Percentiles rank a stretch among this genome's conserved stretches.
These are phyloP conservation scores for Magnusiomyces suaveolens DNA, from an alignment of 1,139 yeast genomes.

Conservation along the genomic window DNA sequence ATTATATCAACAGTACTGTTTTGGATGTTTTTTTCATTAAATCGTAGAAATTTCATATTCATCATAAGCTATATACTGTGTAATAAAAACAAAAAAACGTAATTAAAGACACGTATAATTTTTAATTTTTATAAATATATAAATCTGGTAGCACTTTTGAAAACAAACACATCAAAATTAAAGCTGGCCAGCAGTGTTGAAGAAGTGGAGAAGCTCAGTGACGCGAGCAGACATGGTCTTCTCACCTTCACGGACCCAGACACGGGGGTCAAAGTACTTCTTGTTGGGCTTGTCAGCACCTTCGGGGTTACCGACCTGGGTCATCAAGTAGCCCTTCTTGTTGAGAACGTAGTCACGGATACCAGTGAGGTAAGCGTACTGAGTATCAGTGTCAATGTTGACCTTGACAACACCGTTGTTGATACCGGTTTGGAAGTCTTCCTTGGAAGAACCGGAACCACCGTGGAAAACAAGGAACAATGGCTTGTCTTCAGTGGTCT, in stretches of 20 bases:
- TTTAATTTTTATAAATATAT: too few species aligned
- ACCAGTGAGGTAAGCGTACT: constrained; percentile 93
- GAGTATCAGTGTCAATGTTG: constrained; percentile 98
- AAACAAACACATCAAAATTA: too few species aligned
- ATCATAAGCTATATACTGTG: neutral
- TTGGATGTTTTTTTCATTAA: neutral
- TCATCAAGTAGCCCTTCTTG: constrained; percentile 87
- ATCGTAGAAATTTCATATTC: neutral
- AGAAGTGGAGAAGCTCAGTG: constrained; percentile 69
- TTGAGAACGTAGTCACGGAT: constrained; percentile 91
- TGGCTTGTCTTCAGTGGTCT: constrained; percentile 55
- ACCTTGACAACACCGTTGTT: constrained; percentile 95
- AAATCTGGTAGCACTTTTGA: too few species aligned
- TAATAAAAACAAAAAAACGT: neutral
- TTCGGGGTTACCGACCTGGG: constrained; percentile 97
- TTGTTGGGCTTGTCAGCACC: constrained; percentile 95
- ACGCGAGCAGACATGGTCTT: constrained; percentile 92
- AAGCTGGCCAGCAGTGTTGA: constrained; percentile 42
- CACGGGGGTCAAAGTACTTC: constrained; percentile 99
- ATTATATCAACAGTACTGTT: neutral
- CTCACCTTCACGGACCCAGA: constrained; percentile 99
- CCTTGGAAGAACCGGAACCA: constrained; percentile 95
- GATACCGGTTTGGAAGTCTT: constrained; percentile 88
- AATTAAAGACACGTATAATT: too few species aligned
- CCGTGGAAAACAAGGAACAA: constrained; percentile 99